A percentile compares a stretch with the other conserved stretches of the same genome.
Evolutionary conservation across 495 filamentous ascomycete species (phyloP).

Genomic region (Thozetella sp.): DNA sequence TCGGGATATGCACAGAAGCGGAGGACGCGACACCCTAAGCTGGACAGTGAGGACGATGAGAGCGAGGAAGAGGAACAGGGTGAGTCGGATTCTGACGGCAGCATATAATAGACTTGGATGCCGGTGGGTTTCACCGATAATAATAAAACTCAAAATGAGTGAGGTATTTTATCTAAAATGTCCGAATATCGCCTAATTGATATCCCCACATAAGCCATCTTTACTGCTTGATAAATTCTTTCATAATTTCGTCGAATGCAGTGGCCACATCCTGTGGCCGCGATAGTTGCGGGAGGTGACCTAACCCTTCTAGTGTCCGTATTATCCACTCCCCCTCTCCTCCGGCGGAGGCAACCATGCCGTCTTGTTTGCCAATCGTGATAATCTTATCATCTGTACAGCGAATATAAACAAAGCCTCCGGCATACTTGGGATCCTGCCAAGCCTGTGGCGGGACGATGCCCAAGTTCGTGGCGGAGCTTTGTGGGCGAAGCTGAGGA

Average conservation of each 20-base stretch:
- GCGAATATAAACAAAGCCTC: background rate
- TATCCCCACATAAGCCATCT: too few species aligned
- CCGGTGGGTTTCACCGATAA: too few species aligned
- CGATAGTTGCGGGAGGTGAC: background rate
- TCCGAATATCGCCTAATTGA: too few species aligned
- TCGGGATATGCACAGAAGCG: background rate
- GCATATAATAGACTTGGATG: background rate
- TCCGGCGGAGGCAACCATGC: background rate
- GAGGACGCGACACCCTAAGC: background rate
- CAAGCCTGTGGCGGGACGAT: background rate
- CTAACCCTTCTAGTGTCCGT: background rate
- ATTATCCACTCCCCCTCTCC: background rate
- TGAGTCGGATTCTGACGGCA: background rate
- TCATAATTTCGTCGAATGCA: background rate
- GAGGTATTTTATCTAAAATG: too few species aligned
- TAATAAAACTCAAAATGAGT: too few species aligned
- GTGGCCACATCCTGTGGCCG: background rate
- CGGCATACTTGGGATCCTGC: background rate
- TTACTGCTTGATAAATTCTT: background rate
- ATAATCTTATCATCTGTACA: background rate
- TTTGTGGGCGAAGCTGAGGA: background rate
- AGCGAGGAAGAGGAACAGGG: background rate
- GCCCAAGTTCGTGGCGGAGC: background rate
- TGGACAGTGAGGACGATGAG: background rate
- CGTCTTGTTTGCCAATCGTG: background rate